These are phyloP conservation scores for Hypsizygus marmoreus DNA, from an alignment of 768 basidiomycete species.

Conservation along the genomic window DNA sequence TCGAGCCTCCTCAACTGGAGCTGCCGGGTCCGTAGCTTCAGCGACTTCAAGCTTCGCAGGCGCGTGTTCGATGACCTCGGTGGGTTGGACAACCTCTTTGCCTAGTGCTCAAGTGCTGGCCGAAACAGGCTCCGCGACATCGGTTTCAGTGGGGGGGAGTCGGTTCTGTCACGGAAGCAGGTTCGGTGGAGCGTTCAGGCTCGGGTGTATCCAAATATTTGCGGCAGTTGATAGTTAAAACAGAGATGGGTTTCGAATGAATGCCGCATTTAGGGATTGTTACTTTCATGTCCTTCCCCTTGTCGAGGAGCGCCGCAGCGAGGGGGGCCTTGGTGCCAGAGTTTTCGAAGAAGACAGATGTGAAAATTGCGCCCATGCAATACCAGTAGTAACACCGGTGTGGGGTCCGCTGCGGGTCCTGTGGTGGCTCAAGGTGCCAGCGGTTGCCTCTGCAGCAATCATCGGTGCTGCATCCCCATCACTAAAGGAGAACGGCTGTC, in stretches of 20 bases:
- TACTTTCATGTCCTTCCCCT: conserved; percentile 60
- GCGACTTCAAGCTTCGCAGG: not conserved
- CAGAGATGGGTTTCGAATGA: conserved; percentile 21
- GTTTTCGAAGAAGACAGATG: conserved; percentile 57
- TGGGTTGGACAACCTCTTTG: conserved; percentile 7
- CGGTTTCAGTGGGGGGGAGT: too few species aligned
- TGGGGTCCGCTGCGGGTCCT: conserved; percentile 32
- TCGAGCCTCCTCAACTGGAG: too few species aligned
- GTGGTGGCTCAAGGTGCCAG: conserved; percentile 17
- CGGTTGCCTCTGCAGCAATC: conserved; percentile 15
- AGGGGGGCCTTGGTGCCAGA: conserved; percentile 45
- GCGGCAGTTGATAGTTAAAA: conserved; percentile 22
- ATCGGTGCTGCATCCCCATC: conserved; percentile 20
- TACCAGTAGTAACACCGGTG: conserved; percentile 26
- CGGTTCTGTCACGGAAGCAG: conserved; percentile 12
- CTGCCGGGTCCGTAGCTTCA: too few species aligned
- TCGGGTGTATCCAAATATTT: conserved; percentile 30
- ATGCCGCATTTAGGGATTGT: conserved; percentile 45
- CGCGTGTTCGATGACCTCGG: too few species aligned
- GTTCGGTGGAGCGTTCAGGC: conserved; percentile 5
- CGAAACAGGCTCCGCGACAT: too few species aligned
- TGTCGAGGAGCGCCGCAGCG: conserved; percentile 57
- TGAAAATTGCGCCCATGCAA: conserved; percentile 75
- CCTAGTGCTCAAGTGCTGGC: too few species aligned
- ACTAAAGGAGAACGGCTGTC: conserved; percentile 31